These are phyloP conservation scores for Aspergillus sp. DNA, from an alignment of 2,329 filamentous ascomycete species.

Conservation along the genomic window DNA sequence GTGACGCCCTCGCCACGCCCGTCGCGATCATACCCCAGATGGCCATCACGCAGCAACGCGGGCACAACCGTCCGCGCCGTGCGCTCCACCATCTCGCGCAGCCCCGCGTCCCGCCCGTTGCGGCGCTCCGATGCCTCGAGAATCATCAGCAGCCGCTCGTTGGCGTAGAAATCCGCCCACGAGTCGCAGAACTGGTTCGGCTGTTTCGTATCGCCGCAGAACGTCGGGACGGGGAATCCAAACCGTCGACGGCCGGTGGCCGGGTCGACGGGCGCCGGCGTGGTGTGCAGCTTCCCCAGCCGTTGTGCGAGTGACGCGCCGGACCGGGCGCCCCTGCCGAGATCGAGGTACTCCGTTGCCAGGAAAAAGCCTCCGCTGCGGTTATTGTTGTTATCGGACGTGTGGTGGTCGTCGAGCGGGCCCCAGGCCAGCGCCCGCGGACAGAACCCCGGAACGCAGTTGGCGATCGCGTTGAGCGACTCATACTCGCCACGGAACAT, in stretches of 20 bases:
- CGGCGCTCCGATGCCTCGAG: slow-evolving; percentile 54
- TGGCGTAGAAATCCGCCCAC: slow-evolving; percentile 84
- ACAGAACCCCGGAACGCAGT: slow-evolving; percentile 69
- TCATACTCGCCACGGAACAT: slow-evolving; percentile 68
- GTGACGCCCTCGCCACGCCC: slow-evolving; percentile 54
- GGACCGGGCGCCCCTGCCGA: slow-evolving; percentile 53
- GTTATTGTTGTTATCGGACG: slow-evolving; percentile 43
- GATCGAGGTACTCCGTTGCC: slow-evolving; percentile 77
- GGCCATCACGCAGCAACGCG: slow-evolving; percentile 66
- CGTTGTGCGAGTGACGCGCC: slow-evolving; percentile 63
- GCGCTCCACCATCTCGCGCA: slow-evolving; percentile 63
- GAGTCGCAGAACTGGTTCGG: slow-evolving; percentile 69
- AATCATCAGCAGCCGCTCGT: slow-evolving; percentile 69
- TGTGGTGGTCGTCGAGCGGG: slow-evolving; percentile 44
- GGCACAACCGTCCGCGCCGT: slow-evolving; percentile 68
- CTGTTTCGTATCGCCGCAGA: slow-evolving; percentile 81
- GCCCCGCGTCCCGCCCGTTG: slow-evolving; percentile 63
- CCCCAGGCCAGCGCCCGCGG: slow-evolving; percentile 75
- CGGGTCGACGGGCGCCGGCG: slow-evolving; percentile 58
- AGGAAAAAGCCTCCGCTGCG: slow-evolving; percentile 50
- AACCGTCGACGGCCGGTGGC: slow-evolving; percentile 54
- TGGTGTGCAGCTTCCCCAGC: slow-evolving; percentile 74
- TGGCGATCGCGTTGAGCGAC: slow-evolving; percentile 78
- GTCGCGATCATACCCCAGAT: slow-evolving; percentile 51
- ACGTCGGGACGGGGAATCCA: slow-evolving; percentile 81